These are phyloP conservation scores for Trametes cingulata DNA, from an alignment of 768 basidiomycete genomes.

Conservation along the genomic window DNA sequence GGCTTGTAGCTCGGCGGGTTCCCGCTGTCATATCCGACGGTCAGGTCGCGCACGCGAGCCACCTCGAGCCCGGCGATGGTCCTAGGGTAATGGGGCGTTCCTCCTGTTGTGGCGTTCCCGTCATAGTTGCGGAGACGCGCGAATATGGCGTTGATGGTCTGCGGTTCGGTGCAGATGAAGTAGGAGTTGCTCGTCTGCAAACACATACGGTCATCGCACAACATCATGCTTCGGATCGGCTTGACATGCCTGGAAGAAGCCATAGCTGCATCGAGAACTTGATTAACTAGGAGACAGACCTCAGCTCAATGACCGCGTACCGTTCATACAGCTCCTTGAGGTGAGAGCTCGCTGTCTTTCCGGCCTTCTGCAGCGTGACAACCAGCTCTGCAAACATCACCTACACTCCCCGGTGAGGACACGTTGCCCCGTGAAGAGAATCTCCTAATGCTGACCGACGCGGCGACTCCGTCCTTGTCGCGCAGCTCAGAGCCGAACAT, in stretches of 20 bases:
- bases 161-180: constrained; percentile 70
- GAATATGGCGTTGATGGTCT: constrained; percentile 72
- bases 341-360: constrained; percentile 55
- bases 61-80: constrained; percentile 62
- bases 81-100: constrained; percentile 52
- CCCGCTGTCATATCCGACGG: constrained; percentile 72
- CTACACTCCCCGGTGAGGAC: constrained; percentile 35
- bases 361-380: constrained; percentile 47
- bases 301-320: constrained; percentile 35
- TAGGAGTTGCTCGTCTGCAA: constrained; percentile 78
- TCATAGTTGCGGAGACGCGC: constrained; percentile 59
- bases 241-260: constrained; percentile 67
- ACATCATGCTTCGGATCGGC: no score
- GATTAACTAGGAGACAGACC: neutral
- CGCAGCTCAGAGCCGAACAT: constrained; percentile 81
- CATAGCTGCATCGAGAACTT: constrained; percentile 54
- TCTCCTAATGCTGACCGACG: constrained; percentile 50
- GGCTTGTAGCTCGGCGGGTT: constrained; percentile 69
- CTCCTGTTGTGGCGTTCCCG: constrained; percentile 32
- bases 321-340: constrained; percentile 63
- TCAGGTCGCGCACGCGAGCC: constrained; percentile 71
- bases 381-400: constrained; percentile 71
- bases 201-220: no score
- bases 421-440: neutral
- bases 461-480: constrained; percentile 88